Evolutionary conservation across 192 early-diverging fungal genomes (phyloP), one percentile per base, ranked within the genome.

Genomic region (Diversispora epigaea): DNA sequence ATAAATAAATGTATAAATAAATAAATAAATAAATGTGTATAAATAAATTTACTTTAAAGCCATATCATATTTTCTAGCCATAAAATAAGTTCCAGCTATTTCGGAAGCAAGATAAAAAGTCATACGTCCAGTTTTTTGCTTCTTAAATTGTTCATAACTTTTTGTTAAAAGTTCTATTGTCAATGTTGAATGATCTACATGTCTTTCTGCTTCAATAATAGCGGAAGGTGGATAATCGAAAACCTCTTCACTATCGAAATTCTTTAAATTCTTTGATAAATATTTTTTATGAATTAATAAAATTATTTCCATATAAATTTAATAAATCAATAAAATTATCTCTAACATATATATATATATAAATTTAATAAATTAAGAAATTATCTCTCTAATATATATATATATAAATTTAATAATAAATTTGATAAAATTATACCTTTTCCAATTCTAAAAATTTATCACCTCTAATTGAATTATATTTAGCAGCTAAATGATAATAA

Each of bases 141-240:
- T 81, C 76, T 95, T 94, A 76, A 95, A 96, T 54, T 91, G 89
- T 58, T 96, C 95, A 71, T 96, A 96, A n/a, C 93, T 88, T 74
- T 94, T 94, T 6, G 93, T 95, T n/a, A 95, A 75, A 4, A 96
- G 77, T 68, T 95, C 93, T 68, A 96, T 94, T 6, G 92, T 90
- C 12, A 88, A 41, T 11, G 82, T 73, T 9, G 89, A 82, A 73
- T 94, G 92, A 79, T 93, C 91, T 14, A 91, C 61, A 21, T 68
- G 61, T 52, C 83, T 75, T 77, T 92, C 90, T 15, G 78, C 81
- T 25, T 67, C 75, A 50, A 80, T 63, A 10, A 78, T 71, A 58
- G 82, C 77, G 39, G 78, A 79, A 45, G 83, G 78, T 49, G 84
- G 84, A 9, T 58, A 73, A 15, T 55, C 75, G 14, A 74, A 73